Base-by-base conservation (phyloP, 2,329 filamentous ascomycete species). In the Mycocentrospora acerina region DNA sequence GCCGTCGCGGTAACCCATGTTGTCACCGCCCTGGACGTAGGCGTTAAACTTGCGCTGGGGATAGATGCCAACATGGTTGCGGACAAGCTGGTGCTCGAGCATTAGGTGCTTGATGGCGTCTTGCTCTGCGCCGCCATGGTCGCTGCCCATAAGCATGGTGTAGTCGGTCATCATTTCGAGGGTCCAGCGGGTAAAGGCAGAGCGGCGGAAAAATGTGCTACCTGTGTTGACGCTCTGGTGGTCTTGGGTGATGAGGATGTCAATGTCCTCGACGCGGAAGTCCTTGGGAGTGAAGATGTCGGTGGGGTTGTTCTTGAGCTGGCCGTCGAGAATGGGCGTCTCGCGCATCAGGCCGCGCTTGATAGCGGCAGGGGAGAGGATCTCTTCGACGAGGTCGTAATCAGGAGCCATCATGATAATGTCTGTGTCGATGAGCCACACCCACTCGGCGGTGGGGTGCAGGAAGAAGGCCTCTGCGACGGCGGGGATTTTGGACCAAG, bases 381-480 rank as follows among this genome's bases (percentile, higher is more conserved):
- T 47, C 12, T 60, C 47, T 11, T 53, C 33, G 24, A 58, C 56
- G 15, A 71, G 49, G 38, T 62, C 52, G 34, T 60, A 53, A 14
- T 53, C 44, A 19, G 66, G 66, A 7, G 55, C 60, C 68, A 70
- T 71, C 29, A 71, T 49, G 40, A 71, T 63, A 16, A 69, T 67
- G 49, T 71, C 67, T 24, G 67, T 59, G 48, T 71, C 67, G 35
- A 70, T 56, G 42, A 69, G 66, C 64, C 66, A 70, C 28, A 71
- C 48, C 68, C 68, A 71, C 44, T 71, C 61, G 29, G 63, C 63
- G 13, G 56, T 52, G 2, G 68, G 67, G 44, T 62, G 54, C 8
- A 61, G 60, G 35, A 60, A 57, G 47, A 70, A 70, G 6, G 66
- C 63, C 42, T 71, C 67, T 27, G 65, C 53, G 14, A 71, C 60